Base-by-base conservation (phyloP, 1,139 yeast genomes). In the Protomyces gravidus region DNA sequence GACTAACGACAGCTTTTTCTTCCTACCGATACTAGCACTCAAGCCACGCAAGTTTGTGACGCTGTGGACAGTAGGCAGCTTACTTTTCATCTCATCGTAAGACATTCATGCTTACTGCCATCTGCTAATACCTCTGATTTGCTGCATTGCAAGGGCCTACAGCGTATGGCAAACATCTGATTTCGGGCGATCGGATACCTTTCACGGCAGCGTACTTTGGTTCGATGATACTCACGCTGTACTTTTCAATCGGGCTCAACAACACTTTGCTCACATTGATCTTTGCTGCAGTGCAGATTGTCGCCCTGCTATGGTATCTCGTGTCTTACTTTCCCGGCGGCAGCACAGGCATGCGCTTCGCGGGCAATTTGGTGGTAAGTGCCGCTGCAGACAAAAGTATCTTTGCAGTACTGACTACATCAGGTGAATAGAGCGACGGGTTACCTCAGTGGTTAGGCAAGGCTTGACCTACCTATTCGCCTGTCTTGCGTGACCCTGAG, bases 91-190 rank as follows among this genome's bases (percentile, higher is more conserved):
- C 45, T 73, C 88, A 6, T 89, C 96, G 42, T 36, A 2, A 5
- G 23, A 15, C 23, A 15, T 36, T 9, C 42, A 13, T 36, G 19
- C 25, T 11, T n/a, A 11, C 1, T 13, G 21, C 2, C 11, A 13
- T 6, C 11, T 13, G 13, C 48, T 5, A 5, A 11, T 6, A 45
- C 28, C 4, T 11, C 3, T 27, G 51, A 47, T 92, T 92, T 72
- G 97, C 97, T 0, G 82, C 89, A 9, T 73, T 92, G 32, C 97
- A 90, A 73, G 98, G 98, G 0, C 97, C 97, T 0, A 77, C 83
- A 32, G 85, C 86, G 47, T 92, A 89, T 69, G 66, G 82, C 56
- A 75, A 78, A 59, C 98, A 92, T 71, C 77, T 92, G 65, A 71
- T 86, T 5, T 85, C 96, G 2, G 79, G 82, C 48, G 85, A 83